Base-by-base conservation (phyloP, 2,329 filamentous ascomycete species). In the Botrytis byssoidea region DNA sequence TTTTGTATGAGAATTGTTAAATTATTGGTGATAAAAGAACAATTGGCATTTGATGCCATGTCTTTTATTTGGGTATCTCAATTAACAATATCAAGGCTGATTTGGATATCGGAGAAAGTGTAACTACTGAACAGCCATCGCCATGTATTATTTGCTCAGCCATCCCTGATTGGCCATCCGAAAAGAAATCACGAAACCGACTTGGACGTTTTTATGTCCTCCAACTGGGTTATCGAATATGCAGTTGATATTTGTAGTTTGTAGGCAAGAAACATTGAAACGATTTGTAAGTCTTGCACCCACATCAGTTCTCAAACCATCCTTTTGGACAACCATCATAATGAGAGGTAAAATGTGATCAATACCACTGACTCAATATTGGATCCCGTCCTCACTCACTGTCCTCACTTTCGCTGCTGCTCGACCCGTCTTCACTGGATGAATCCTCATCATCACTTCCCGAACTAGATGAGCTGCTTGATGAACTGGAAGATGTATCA, bases 401-500 rank as follows among this genome's bases (percentile, higher is more conserved):
- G 42, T 60, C 71, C 16, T 68, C 70, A 44, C 70, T 72, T 22
- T 44, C 37, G 59, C 71, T 72, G 71, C 71, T 72, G 32, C 63
- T 60, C 20, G 71, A 69, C 42, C 55, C 51, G 25, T 68, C 66
- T 63, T 63, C 61, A 46, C 68, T 70, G 29, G 68, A 61, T 14
- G 68, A 70, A 70, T 64, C 71, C 14, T 63, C 65, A 37, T 73
- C 64, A 29, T 68, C 67, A 66, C 59, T 71, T 29, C 74, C 75
- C 9, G 74, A 76, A 29, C 74, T 76, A 4, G 76, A 78, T 14
- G 77, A 78, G 40, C 69, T 72, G 60, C 73, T 75, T 16, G 74
- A 74, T 37, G 76, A 77, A 60, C 73, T 77, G 20, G 77, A 78
- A 7, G 77, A 76, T 16, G 74, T 75, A 37, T 76, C 71, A 16